A percentile compares a stretch with the other conserved stretches of the same genome.
Conservation (phyloP, 139 green algal genomes). For the Spirogloea muscicola region DNA sequence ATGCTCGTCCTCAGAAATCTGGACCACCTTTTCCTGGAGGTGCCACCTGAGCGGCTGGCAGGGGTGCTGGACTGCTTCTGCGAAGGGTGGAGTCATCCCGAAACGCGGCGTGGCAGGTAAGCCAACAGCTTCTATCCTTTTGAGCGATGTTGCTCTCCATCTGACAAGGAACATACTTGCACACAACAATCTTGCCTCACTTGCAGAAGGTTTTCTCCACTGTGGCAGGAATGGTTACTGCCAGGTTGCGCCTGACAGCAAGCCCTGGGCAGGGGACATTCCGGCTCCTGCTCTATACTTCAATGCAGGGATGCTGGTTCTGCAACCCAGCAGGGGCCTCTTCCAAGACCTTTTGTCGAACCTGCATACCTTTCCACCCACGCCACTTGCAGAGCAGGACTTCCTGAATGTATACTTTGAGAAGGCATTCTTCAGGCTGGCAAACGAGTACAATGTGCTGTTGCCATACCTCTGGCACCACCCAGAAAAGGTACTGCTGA, state of each 20-base stretch:
- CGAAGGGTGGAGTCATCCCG: conserved; percentile 1
- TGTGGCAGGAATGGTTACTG: conserved; percentile 16
- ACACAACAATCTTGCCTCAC: neutral
- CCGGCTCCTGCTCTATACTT: conserved; percentile 25
- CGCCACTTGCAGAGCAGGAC: conserved; percentile 25
- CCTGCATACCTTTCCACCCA: conserved; percentile 6
- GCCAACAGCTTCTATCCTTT: too few relatives aligned
- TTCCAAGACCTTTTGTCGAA: conserved; percentile 28
- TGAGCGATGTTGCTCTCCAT: neutral
- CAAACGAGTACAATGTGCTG: conserved; percentile 1
- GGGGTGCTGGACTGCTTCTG: conserved; percentile 34
- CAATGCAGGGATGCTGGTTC: conserved; percentile 26
- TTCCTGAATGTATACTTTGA: conserved; percentile 20
- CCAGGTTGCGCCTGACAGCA: conserved; percentile 9
- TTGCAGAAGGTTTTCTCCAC: neutral
- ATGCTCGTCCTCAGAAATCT: conserved; percentile 40
- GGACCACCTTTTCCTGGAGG: conserved; percentile 38
- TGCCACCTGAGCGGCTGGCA: conserved; percentile 10
- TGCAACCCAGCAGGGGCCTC: conserved; percentile 13
- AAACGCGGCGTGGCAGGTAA: neutral
- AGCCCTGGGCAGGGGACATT: conserved; percentile 1
- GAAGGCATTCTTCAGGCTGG: neutral
- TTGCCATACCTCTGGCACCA: neutral
- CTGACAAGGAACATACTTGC: neutral
- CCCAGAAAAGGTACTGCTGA: neutral